A percentile compares a stretch with the other conserved stretches of the same genome.
phyloP scores from a whole-genome alignment of 768 basidiomycete species.

The Trametes gibbosa region DNA sequence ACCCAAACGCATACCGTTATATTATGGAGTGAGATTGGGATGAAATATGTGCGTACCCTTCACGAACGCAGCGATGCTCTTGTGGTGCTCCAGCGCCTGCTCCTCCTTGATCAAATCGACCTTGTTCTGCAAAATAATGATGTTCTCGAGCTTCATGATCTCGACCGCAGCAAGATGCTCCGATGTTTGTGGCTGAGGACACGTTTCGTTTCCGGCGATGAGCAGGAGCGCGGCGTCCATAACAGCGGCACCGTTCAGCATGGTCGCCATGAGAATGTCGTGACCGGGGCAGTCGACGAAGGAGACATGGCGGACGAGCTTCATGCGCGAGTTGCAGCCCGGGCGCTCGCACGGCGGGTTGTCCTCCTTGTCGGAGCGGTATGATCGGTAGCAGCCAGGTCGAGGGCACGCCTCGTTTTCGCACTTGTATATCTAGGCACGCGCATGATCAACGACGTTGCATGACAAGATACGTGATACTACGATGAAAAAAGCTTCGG shows the following conservation, averaged over 20 bases:
- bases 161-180: conserved; percentile 98
- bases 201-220: conserved; percentile 97
- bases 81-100: conserved; percentile 93
- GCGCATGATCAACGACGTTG: background rate
- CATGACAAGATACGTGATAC: too few relatives aligned
- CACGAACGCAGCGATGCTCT: conserved; percentile 93
- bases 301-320: conserved; percentile 92
- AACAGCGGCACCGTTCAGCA: conserved; percentile 99
- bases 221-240: conserved; percentile 98
- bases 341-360: conserved; percentile 91
- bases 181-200: conserved; percentile 97
- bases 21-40: too few relatives aligned
- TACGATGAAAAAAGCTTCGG: background rate
- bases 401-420: conserved; percentile 90
- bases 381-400: conserved; percentile 92
- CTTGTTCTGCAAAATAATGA: conserved; percentile 98
- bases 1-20: too few relatives aligned
- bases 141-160: conserved; percentile 98
- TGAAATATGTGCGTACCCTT: conserved; percentile 85
- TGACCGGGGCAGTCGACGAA: conserved; percentile 98
- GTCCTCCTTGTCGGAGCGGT: conserved; percentile 92
- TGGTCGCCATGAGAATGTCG: conserved; percentile 99
- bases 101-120: conserved; percentile 96
- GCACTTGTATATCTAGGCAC: conserved; percentile 90
- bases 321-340: conserved; percentile 88